Base-by-base conservation (phyloP, 108 stramenopile species). In the Pelagomonas calceolata region DNA sequence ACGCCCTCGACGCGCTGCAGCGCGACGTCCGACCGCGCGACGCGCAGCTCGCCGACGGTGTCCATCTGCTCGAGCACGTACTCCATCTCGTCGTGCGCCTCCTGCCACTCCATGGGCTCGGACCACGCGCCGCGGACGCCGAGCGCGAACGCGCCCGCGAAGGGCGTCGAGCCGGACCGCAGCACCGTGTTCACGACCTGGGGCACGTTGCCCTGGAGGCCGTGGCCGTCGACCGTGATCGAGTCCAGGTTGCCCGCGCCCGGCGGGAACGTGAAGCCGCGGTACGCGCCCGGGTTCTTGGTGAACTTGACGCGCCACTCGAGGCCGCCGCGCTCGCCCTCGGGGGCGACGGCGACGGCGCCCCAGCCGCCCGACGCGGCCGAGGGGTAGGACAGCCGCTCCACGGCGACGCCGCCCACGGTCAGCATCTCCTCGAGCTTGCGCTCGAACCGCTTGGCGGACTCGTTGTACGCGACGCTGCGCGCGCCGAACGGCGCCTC, bases 361-460 rank as follows among this genome's bases (percentile, higher is more conserved):
- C 90, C 91, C 91, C 91, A 92, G 31, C 91, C 91, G 33, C 90
- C 91, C 26, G 60, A 68, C 7, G 36, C 44, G 51, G 76, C 76
- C 60, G 66, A 68, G n/a, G 91, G 91, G 75, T 87, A 91, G 44
- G 85, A 78, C 30, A 78, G 71, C 64, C 85, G 81, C 32, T 51
- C 69, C 17, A 92, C 87, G 30, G 72, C 72, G 0, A 91, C 85
- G 34, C 75, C 76, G n/a, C 84, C 85, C 35, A 91, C 74, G 21
- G 85, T 85, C 68, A 64, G 78, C 83, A 92, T 84, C 80, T 88
- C 90, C 66, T 87, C 78, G 31, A 92, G 76, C 68, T 89, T 89
- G n/a, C 65, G 72, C 68, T 66, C 51, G 77, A 92, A 67, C 34
- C 86, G 66, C 30, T 69, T 65, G 0, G 83, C 73, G 16, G 79